Base-by-base conservation (phyloP, 1,284 basidiomycete genomes). In the Microbotryomycetes sp. region DNA sequence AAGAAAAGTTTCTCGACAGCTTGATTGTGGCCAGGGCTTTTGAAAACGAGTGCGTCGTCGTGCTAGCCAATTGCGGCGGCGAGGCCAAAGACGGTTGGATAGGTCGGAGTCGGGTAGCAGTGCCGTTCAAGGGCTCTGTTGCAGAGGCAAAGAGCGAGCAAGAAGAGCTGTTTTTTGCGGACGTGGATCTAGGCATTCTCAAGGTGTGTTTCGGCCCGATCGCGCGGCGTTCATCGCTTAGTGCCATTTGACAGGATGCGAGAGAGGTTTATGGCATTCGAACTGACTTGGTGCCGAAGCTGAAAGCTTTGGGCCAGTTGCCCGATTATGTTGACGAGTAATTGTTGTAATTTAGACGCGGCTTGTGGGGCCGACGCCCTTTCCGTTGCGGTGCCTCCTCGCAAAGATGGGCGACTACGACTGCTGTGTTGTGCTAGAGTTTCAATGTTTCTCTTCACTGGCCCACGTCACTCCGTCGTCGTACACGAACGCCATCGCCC, bases 21-120 rank as follows among this genome's bases (percentile, higher is more conserved):
- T 26, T 70, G 9, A 61, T 71, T 52, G 59, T 68, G 31, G 57
- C 65, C 2, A 52, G 70, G 9, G 67, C 67, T 1, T 70, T 67
- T 45, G 70, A 71, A 50, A 69, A 67, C 62, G 70, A 70, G 56
- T 66, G 64, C 29, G 64, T 67, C 31, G 50, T 66, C 23, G 63
- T 67, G 26, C 65, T 65, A 26, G 53, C 50, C 27, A 71, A 70
- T 55, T 62, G 53, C 41, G 70, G 64, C 9, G 66, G 68, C 1
- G 59, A 50, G 1, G 52, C 54, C 29, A 56, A 63, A 27, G 52
- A 70, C 13, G 69, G 64, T 18, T 64, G 64, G 23, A 60, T 71
- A 13, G 70, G 70, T 0, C 29, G 64, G 3, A 63, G 58, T 13
- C 56, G 47, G 18, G 69, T 70, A 2, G 67, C 67, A 24, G 55